Conservation (phyloP, 2,329 filamentous ascomycete species). For the Ophiostoma populinum region DNA sequence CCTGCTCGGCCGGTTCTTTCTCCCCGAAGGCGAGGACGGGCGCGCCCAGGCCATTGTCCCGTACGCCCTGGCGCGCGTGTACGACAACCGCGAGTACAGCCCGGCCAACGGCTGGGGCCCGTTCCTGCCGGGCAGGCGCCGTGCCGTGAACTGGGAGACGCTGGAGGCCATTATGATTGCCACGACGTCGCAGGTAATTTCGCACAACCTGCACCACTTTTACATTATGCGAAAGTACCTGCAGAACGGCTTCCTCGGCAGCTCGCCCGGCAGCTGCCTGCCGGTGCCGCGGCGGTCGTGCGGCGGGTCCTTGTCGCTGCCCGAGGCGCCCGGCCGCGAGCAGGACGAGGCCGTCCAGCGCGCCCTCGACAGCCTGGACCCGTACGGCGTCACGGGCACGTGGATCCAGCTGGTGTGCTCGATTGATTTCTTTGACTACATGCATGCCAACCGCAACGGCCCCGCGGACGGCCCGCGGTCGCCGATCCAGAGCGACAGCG, state of each 20-base stretch:
- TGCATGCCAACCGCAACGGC: conserved; percentile 45
- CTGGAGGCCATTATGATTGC: conserved; percentile 51
- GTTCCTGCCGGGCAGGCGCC: conserved; percentile 45
- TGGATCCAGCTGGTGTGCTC: conserved; percentile 44
- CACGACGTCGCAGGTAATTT: too few relatives aligned
- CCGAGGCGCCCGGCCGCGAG: not conserved
- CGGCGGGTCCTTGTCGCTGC: too few relatives aligned
- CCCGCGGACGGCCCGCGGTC: conserved; percentile 27
- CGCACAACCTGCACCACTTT: conserved; percentile 22
- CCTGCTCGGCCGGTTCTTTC: conserved; percentile 45
- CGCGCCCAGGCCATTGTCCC: conserved; percentile 28
- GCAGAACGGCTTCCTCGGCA: conserved; percentile 37
- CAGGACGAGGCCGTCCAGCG: not conserved
- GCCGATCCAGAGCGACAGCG: conserved; percentile 38
- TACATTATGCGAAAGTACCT: conserved; percentile 31
- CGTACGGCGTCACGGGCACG: conserved; percentile 52
- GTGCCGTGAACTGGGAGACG: conserved; percentile 55
- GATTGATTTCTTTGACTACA: conserved; percentile 55
- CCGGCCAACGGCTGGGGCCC: conserved; percentile 49
- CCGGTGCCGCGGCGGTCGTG: conserved; percentile 15
- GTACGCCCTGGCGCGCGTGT: conserved; percentile 51
- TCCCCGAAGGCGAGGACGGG: conserved; percentile 18
- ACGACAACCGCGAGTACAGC: conserved; percentile 56
- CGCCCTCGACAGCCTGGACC: conserved; percentile 37
- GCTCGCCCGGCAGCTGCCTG: conserved; percentile 32